Percentiles rank a stretch among this genome's conserved stretches.
Conservation (phyloP, 345 rosid genomes). For the Rhizophora apiculata region DNA sequence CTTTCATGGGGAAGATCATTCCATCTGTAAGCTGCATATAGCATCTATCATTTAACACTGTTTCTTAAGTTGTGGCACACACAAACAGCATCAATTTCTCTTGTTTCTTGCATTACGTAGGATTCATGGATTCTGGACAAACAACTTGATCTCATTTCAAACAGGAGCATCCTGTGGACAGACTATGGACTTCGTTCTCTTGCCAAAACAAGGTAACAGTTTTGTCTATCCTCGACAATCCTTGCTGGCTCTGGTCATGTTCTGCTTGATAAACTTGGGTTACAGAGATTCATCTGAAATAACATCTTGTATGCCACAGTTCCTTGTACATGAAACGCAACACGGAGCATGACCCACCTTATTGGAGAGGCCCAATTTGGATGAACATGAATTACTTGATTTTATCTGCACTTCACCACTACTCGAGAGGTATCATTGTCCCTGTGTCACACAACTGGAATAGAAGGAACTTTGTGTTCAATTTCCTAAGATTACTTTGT, state of each 20-base stretch:
- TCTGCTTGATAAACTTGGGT: background rate
- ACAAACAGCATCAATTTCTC: background rate
- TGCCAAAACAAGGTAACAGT: conserved; percentile 67
- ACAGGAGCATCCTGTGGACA: conserved; percentile 68
- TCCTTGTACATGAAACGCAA: conserved; percentile 88
- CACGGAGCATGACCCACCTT: conserved; percentile 84
- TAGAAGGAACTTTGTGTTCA: background rate
- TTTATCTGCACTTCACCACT: conserved; percentile 78
- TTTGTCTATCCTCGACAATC: background rate
- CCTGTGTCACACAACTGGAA: background rate
- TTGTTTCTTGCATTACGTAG: conserved; percentile 28
- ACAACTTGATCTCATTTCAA: conserved; percentile 84
- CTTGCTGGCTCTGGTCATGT: background rate
- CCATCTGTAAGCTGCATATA: conserved; percentile 63
- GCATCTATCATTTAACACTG: background rate
- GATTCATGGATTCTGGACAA: conserved; percentile 75
- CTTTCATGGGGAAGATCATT: conserved; percentile 78
- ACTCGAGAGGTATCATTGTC: conserved; percentile 54
- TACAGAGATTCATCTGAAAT: background rate
- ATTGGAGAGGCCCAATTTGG: conserved; percentile 98
- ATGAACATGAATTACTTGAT: conserved; percentile 90
- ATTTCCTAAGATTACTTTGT: conserved; percentile 7
- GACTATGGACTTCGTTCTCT: conserved; percentile 92
- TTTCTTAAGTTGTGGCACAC: background rate
- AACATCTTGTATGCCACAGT: conserved; percentile 33